Base-by-base conservation (phyloP, 192 early-diverging fungal genomes). In the Mortierella antarctica region DNA sequence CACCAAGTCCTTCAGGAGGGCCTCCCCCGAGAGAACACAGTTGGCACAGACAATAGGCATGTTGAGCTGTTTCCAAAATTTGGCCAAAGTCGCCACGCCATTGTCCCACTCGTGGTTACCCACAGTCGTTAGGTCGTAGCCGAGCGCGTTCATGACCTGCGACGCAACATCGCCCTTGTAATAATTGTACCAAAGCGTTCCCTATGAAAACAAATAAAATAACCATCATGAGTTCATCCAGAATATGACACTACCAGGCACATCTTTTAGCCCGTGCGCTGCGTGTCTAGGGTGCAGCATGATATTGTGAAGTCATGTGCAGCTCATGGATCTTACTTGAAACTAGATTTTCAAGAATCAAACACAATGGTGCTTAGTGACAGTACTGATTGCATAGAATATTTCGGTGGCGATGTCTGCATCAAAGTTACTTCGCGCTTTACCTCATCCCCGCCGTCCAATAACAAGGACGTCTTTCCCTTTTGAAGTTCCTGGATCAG, bases 381-480 rank as follows among this genome's bases (percentile, higher is more conserved):
- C 10, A 58, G n/a, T 21, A 18, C 2, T 18, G 14, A 39, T 40
- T 17, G 50, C 17, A 51, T 51, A 11, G 50, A 17, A 2, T 2
- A 11, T 17, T 51, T 17, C 4, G 13, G 50, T 51, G 1, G 17
- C 54, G 11, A 31, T 31, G 31, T 31, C 3, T 31, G 31, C 31
- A 31, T 31, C 23, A 8, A n/a, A 1, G 8, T 18, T 55, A 1
- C 8, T 20, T 8, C 11, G 8, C 17, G n/a, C n/a, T 55, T 11
- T 48, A 82, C 65, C 59, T 92, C 85, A 83, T 94, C 93, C 44
- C 91, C 92, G 40, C 86, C 92, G 67, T 95, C 89, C 40, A 95
- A 66, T 11, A 93, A 70, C 45, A 92, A 61, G 1, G 77, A 71
- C 7, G 74, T 56, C 71, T 77, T 85, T 20, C 84, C 74, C 18